These are phyloP conservation scores for Kuraishia piskuri DNA, from an alignment of 805 yeast species.

Conservation along the genomic window DNA sequence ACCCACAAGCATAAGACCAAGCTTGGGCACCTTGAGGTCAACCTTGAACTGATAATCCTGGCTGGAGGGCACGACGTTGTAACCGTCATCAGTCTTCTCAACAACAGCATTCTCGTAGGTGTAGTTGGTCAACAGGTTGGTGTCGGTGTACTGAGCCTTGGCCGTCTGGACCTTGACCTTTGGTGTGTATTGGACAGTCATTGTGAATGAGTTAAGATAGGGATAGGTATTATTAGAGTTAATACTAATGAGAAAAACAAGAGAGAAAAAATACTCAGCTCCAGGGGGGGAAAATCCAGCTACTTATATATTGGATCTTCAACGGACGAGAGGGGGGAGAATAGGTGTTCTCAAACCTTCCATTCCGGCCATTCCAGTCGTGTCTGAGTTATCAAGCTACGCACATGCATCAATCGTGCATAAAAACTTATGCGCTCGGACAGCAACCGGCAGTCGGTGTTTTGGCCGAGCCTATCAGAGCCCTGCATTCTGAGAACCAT, in stretches of 20 bases:
- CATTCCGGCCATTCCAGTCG: background rate
- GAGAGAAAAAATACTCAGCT: background rate
- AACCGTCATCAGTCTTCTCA: constrained; percentile 41
- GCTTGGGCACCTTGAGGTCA: constrained; percentile 72
- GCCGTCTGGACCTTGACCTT: constrained; percentile 47
- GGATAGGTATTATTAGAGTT: background rate
- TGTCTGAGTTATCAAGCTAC: background rate
- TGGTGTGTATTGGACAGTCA: constrained; percentile 26
- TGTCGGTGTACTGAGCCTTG: constrained; percentile 40
- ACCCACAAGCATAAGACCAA: constrained; percentile 88
- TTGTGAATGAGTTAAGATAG: constrained; percentile 5
- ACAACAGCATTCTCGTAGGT: constrained; percentile 73
- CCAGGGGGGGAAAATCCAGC: background rate
- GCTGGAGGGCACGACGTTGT: constrained; percentile 60
- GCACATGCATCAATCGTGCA: background rate
- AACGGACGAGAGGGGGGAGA: background rate
- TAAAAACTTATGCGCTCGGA: background rate
- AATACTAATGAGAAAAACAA: background rate
- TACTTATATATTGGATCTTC: background rate
- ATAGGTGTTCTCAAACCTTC: background rate
- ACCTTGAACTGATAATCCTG: constrained; percentile 80
- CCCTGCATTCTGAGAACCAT: background rate
- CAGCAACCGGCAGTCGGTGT: background rate
- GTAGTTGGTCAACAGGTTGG: constrained; percentile 51
- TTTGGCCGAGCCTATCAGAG: background rate